A percentile compares a stretch with the other conserved stretches of the same genome.
Conservation (phyloP, 1,139 yeast species). For the Saccharomyces hybrid region DNA sequence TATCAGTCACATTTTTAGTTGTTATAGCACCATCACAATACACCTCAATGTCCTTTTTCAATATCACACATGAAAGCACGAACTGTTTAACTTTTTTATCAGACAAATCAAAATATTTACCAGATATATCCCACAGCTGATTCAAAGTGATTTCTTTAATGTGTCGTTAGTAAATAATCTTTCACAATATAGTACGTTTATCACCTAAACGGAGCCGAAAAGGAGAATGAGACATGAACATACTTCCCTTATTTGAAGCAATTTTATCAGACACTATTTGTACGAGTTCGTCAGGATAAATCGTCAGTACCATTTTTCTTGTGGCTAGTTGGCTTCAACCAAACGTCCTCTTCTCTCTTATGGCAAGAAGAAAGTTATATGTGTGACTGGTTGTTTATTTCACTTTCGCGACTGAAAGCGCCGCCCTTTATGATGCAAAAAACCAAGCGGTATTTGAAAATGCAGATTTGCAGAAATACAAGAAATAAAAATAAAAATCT, state of each 20-base stretch:
- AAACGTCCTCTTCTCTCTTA: neutral
- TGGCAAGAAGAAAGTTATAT: too few species aligned
- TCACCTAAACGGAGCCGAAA: neutral
- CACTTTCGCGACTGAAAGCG: neutral
- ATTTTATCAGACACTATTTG: slow-evolving; percentile 22
- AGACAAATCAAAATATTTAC: slow-evolving; percentile 11
- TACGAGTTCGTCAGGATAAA: slow-evolving; percentile 29
- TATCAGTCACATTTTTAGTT: slow-evolving; percentile 9
- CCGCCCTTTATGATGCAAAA: neutral
- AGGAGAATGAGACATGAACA: slow-evolving; percentile 7
- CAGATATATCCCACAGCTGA: slow-evolving; percentile 21
- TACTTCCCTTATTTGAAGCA: slow-evolving; percentile 29
- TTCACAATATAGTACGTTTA: neutral
- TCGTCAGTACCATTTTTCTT: neutral
- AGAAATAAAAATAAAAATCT: too few species aligned
- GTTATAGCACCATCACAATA: slow-evolving; percentile 6
- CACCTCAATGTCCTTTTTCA: slow-evolving; percentile 12
- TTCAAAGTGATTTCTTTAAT: slow-evolving; percentile 13
- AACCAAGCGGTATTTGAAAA: too few species aligned
- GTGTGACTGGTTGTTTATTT: neutral
- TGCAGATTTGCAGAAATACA: too few species aligned
- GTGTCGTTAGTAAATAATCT: slow-evolving; percentile 7
- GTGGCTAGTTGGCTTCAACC: neutral
- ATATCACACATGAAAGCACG: slow-evolving; percentile 16
- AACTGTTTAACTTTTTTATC: slow-evolving; percentile 19